Evolutionary conservation across 164 flowering plant genomes (phyloP), one percentile per base, ranked within the genome.

Genomic region (Euptelea pleiosperma): DNA sequence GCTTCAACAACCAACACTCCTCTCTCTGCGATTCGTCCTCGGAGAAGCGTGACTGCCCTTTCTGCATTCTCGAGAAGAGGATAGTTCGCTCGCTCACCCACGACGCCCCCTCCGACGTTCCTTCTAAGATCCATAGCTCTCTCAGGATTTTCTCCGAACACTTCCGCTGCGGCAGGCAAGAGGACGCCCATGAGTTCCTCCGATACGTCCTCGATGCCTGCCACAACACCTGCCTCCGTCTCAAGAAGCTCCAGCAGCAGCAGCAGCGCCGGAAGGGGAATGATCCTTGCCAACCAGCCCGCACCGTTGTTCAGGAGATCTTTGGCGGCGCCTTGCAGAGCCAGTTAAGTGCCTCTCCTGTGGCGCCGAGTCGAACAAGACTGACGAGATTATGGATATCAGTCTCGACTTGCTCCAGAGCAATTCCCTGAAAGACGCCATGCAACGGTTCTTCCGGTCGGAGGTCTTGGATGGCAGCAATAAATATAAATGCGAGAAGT

Each of bases 131-230:
- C 59, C 81, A 75, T 47, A 84, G 59, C 71, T 79, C 85, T 56
- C 71, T 91, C 52, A 62, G 68, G 55, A 61, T 91, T 30, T 94
- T 82, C 29, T 76, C 96, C 6, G 84, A 84, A 57, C 89, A 84
- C 34, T 94, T 94, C 55, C 73, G 81, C 36, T 15, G 14, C 4
- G 96, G 91, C 0, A 75, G 87, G 58, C 99, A 94, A 54, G 99
- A 94, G 74, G 99, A 94, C 58, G 99, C 99, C 0, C 99, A 94
- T 60, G 99, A 94, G 76, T 94, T 94, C 69, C 73, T 94, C 25
- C 86, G 96, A 0, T 89, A 79, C 55, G 96, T 94, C 15, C 87
- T 94, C 21, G 99, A 91, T 59, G 95, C 96, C 1, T 94, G 99
- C 55, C 89, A 90, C 64, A 86, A 80, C 64, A 73, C 89, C 15